A percentile compares a stretch with the other conserved stretches of the same genome.
phyloP scores from a whole-genome alignment of 352 stramenopile species.

The Globisporangium cystogenes region DNA sequence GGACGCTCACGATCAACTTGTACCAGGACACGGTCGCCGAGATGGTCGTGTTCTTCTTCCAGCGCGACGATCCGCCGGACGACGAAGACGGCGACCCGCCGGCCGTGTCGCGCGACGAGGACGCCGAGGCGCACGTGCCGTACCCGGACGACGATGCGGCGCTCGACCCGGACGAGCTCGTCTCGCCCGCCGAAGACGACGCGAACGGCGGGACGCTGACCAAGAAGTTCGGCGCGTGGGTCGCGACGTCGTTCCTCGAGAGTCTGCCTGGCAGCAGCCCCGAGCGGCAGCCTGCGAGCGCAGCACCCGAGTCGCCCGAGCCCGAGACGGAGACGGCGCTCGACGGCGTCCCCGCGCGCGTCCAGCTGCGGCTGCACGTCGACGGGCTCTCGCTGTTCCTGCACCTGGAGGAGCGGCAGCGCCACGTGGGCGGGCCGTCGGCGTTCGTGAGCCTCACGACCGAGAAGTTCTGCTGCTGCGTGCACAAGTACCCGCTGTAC shows the following conservation, averaged over 20 bases:
- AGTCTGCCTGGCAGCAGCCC: conserved; percentile 17
- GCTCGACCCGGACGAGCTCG: conserved; percentile 8
- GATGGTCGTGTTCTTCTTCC: conserved; percentile 77
- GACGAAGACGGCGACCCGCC: too few species aligned
- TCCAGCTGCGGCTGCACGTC: conserved; percentile 75
- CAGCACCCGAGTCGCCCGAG: conserved; percentile 15
- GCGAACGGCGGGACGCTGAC: conserved; percentile 33
- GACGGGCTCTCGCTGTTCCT: conserved; percentile 62
- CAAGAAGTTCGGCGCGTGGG: conserved; percentile 49
- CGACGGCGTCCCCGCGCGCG: conserved; percentile 30
- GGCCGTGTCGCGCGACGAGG: conserved; percentile 1
- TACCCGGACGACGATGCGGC: conserved; percentile 1
- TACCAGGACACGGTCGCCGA: conserved; percentile 75
- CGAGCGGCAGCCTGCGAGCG: background rate
- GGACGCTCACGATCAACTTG: conserved; percentile 66
- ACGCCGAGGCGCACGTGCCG: background rate
- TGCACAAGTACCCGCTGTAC: conserved; percentile 68
- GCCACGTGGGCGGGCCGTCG: conserved; percentile 23
- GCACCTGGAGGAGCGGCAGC: conserved; percentile 41
- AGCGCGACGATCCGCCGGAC: conserved; percentile 17
- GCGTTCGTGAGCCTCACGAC: conserved; percentile 59
- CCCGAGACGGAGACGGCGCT: conserved; percentile 16
- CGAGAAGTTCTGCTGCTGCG: conserved; percentile 62
- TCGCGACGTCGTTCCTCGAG: conserved; percentile 54
- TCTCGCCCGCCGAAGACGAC: conserved; percentile 10